Conservation (phyloP, 768 basidiomycete species). For the Tremella yokohamensis region DNA sequence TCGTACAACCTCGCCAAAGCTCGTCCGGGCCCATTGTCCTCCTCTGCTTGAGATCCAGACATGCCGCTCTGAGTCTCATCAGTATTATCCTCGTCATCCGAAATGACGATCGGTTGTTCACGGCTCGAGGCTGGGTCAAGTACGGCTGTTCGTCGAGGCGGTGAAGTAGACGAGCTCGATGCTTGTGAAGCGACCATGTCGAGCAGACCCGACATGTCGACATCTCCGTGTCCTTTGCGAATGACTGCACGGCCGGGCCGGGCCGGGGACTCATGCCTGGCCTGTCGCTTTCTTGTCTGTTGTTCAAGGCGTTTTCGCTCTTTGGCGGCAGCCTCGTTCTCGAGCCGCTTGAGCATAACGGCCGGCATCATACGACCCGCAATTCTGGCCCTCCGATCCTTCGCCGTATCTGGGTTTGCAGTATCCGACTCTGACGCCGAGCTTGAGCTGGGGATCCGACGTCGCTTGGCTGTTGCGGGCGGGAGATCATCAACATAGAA, state of each 20-base stretch:
- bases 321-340: slow-evolving; percentile 40
- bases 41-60: slow-evolving; percentile 28
- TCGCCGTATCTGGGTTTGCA: not conserved
- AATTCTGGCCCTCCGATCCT: slow-evolving; percentile 30
- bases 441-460: not conserved
- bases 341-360: slow-evolving; percentile 55
- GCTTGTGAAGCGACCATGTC: slow-evolving; percentile 21
- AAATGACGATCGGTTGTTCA: slow-evolving; percentile 17
- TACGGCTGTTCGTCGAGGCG: too few species aligned
- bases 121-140: not conserved
- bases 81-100: slow-evolving; percentile 13
- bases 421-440: slow-evolving; percentile 5
- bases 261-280: slow-evolving; percentile 39
- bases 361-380: slow-evolving; percentile 58
- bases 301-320: slow-evolving; percentile 19
- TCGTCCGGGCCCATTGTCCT: slow-evolving; percentile 32
- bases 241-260: slow-evolving; percentile 56
- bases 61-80: not conserved
- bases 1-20: slow-evolving; percentile 34
- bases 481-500: slow-evolving; percentile 22
- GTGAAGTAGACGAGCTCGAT: not conserved
- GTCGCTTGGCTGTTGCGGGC: slow-evolving; percentile 2
- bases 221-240: slow-evolving; percentile 19
- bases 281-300: slow-evolving; percentile 35
- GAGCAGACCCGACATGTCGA: slow-evolving; percentile 19